Evolutionary conservation across 352 stramenopile species (phyloP).

Genomic region (Phytophthora cactorum): DNA sequence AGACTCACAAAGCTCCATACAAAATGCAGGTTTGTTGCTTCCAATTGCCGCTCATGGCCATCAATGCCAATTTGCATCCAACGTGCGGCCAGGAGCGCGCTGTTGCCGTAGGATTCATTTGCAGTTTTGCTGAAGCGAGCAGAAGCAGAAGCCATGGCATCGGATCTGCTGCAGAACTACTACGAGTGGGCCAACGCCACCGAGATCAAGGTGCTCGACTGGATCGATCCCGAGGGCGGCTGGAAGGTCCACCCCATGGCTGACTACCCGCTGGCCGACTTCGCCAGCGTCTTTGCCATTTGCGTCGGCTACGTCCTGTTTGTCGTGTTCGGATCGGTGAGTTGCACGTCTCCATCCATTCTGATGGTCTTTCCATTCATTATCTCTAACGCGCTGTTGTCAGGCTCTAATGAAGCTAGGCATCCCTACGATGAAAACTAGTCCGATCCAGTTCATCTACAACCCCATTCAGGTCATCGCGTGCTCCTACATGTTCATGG

Average conservation of each 20-base stretch:
- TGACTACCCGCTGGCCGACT: constrained; percentile 65
- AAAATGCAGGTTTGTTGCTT: constrained; percentile 4
- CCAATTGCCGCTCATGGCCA: background rate
- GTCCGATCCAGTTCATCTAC: constrained; percentile 92
- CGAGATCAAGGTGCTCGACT: constrained; percentile 60
- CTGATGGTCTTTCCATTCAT: background rate
- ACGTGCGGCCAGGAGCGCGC: constrained; percentile 13
- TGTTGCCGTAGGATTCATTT: constrained; percentile 21
- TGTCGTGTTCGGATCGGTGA: constrained; percentile 66
- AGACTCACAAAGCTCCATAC: constrained; percentile 6
- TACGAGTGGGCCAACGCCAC: constrained; percentile 59
- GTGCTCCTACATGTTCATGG: constrained; percentile 94
- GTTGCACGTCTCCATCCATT: constrained; percentile 10
- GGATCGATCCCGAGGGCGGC: constrained; percentile 53
- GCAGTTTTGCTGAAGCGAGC: constrained; percentile 16
- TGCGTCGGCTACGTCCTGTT: constrained; percentile 71
- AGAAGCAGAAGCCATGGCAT: constrained; percentile 28
- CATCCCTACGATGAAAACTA: constrained; percentile 54
- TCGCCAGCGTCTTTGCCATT: constrained; percentile 58
- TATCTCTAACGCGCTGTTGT: constrained; percentile 14
- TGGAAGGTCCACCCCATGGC: constrained; percentile 72
- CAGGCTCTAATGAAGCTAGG: constrained; percentile 58
- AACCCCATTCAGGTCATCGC: constrained; percentile 94
- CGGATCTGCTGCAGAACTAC: constrained; percentile 48
- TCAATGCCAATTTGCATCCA: constrained; percentile 4